Evolutionary conservation across 164 flowering plant genomes (phyloP).

Genomic region (Piper betle): DNA sequence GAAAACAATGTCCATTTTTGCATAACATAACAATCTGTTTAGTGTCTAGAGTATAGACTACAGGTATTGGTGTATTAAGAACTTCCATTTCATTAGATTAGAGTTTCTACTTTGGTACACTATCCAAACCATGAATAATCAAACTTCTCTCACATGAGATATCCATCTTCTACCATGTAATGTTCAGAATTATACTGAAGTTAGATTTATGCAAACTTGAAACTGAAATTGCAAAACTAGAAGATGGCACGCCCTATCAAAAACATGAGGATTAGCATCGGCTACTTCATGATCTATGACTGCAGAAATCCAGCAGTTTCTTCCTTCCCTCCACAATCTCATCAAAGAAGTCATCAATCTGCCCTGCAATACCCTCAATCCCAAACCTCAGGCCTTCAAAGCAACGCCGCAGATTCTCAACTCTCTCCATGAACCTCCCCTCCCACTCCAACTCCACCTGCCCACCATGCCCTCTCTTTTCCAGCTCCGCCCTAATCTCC

Average conservation of each 20-base stretch:
- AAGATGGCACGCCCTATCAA: constrained; percentile 6
- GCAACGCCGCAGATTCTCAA: constrained; percentile 52
- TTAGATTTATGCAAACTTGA: no score
- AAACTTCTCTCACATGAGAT: no score
- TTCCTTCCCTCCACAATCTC: constrained; percentile 96
- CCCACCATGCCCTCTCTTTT: constrained; percentile 25
- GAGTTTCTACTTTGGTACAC: no score
- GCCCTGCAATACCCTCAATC: constrained; percentile 52
- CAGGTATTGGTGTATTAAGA: no score
- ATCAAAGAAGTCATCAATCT: constrained; percentile 93
- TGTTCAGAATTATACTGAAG: no score
- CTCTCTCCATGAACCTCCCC: constrained; percentile 33
- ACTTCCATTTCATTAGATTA: no score
- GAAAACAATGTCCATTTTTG: not conserved
- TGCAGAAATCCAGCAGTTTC: constrained; percentile 82
- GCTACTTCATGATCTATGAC: constrained; percentile 43
- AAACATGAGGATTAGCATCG: not conserved
- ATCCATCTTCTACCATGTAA: not conserved
- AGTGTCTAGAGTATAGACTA: no score
- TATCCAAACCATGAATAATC: no score
- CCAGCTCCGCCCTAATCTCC: constrained; percentile 61
- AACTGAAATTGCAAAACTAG: constrained; percentile 3
- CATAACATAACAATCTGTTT: no score
- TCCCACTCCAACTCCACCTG: constrained; percentile 41
- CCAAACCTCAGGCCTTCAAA: constrained; percentile 65